Evolutionary conservation across 2,329 filamentous ascomycete species (phyloP), one percentile per base, ranked within the genome.

Genomic region (Aureobasidium sp.): DNA sequence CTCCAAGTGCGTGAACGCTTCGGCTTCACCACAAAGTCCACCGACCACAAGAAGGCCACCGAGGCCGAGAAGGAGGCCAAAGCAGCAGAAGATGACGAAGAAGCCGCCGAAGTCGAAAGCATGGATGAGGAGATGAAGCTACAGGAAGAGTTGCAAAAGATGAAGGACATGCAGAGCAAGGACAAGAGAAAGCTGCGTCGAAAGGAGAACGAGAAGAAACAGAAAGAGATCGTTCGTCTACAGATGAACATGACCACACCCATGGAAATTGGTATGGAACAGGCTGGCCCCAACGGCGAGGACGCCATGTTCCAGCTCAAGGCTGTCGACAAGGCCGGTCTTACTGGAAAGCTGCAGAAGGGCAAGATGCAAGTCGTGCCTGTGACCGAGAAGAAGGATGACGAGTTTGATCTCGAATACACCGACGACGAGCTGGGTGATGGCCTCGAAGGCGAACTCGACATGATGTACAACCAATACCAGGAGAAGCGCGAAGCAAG

Each of bases 171-270:
- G 69, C 89, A 94, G 66, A 84, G 77, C 47, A 75, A 87, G 25
- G 86, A 87, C 68, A 93, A 87, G 75, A 95, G 91, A 77, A 88
- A 91, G 68, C 89, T 96, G 70, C 85, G 88, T 67, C 84, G 92
- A 66, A 89, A 83, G 69, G 91, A 96, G 64, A 99, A 99, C 67
- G 94, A 99, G 75, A 86, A 86, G 74, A 97, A 96, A 76, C 90
- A 94, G 68, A 94, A 90, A 68, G 94, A 97, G 67, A 91, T 97
- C 64, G 82, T 96, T n/a, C 87, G 94, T 37, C 88, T 99, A 88
- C 94, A 99, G 75, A 86, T 99, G 79, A 88, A 97, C 77, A 99
- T 99, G 94, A 88, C 87, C 2, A 89, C 91, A 0, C 94, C 94
- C 8, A 94, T 91, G 81, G 94, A 99, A 66, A 96, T 99, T 66